phyloP scores from a whole-genome alignment of 768 basidiomycete genomes.

The Megacollybia marginata region DNA sequence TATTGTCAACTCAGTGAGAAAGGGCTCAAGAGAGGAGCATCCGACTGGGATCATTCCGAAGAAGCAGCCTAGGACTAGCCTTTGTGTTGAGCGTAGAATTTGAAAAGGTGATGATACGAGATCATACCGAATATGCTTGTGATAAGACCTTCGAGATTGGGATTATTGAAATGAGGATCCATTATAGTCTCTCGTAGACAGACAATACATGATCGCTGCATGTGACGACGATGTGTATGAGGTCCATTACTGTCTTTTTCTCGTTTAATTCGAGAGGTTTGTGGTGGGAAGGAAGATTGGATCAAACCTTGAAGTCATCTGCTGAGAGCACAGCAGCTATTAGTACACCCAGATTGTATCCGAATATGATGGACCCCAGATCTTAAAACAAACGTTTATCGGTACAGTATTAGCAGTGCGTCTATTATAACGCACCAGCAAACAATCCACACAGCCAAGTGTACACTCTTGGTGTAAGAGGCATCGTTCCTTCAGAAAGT shows the following conservation, averaged over 20 bases:
- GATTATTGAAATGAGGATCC: slow-evolving; percentile 26
- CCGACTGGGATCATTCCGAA: slow-evolving; percentile 39
- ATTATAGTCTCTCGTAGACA: slow-evolving; percentile 29
- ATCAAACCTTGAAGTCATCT: slow-evolving; percentile 25
- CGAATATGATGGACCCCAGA: slow-evolving; percentile 38
- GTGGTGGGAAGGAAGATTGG: not conserved
- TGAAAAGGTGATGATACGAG: not conserved
- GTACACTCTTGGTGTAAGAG: slow-evolving; percentile 37
- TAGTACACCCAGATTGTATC: slow-evolving; percentile 39
- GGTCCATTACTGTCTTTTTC: too few relatives aligned
- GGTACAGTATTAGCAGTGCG: not conserved
- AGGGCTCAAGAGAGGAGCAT: slow-evolving; percentile 9
- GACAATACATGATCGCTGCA: too few relatives aligned
- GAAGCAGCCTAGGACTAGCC: slow-evolving; percentile 19
- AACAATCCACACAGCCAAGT: slow-evolving; percentile 49
- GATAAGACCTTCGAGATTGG: slow-evolving; percentile 31
- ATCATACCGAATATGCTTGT: slow-evolving; percentile 34
- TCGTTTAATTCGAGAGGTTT: not conserved
- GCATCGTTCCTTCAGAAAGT: slow-evolving; percentile 14
- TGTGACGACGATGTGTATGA: too few relatives aligned
- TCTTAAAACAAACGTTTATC: slow-evolving; percentile 13
- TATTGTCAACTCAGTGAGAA: slow-evolving; percentile 5
- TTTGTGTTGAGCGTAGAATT: not conserved
- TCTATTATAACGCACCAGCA: slow-evolving; percentile 28
- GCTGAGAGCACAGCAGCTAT: slow-evolving; percentile 39